phyloP scores from a whole-genome alignment of 202 grass and related monocot species.

The Hordeum pubiflorum region DNA sequence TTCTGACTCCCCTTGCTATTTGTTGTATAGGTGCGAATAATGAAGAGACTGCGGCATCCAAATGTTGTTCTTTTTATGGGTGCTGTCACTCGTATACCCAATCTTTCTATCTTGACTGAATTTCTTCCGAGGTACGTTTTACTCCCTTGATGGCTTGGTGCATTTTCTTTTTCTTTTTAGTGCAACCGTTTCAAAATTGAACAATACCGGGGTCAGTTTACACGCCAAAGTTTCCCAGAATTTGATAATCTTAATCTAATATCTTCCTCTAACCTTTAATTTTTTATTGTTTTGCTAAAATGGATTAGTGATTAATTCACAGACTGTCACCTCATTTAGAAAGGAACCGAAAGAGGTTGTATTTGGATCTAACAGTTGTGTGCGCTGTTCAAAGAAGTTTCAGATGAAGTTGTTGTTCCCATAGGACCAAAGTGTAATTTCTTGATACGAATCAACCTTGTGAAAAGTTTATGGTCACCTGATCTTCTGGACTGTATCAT shows the following conservation, averaged over 20 bases:
- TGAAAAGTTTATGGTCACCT: neutral
- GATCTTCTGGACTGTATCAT: neutral
- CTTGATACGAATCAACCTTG: neutral
- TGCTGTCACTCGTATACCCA: constrained; percentile 76
- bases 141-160: constrained; percentile 20
- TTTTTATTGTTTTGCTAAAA: constrained; percentile 8
- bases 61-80: constrained; percentile 99
- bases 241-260: neutral
- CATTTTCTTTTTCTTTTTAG: neutral
- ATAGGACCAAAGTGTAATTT: neutral
- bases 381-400: neutral
- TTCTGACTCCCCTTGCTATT: neutral
- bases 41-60: constrained; percentile 94
- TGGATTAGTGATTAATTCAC: neutral
- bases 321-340: neutral
- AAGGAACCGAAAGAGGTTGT: neutral
- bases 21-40: constrained; percentile 70
- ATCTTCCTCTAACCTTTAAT: neutral
- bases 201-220: neutral
- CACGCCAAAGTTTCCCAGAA: neutral
- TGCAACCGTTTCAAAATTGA: neutral
- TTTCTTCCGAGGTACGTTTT: constrained; percentile 92
- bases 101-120: constrained; percentile 91
- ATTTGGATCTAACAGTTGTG: neutral
- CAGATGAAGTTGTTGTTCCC: neutral